Percentiles rank a stretch among this genome's conserved stretches.
Conservation (phyloP, 768 basidiomycete species). For the Trametes cingulata region DNA sequence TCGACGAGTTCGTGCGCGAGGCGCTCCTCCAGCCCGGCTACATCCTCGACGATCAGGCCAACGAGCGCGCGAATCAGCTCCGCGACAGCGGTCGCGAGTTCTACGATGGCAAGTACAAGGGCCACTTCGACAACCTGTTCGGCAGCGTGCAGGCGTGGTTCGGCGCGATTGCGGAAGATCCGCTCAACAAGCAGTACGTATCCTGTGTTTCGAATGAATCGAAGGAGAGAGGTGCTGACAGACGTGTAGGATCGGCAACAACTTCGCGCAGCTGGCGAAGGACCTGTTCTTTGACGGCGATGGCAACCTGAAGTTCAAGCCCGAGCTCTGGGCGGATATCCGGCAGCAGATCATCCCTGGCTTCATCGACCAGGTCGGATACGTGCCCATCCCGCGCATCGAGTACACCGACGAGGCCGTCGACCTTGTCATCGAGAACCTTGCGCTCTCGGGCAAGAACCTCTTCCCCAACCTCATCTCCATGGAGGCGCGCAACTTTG, state of each 20-base stretch:
- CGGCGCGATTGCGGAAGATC: slow-evolving; percentile 80
- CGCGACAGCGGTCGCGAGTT: slow-evolving; percentile 73
- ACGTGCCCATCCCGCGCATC: slow-evolving; percentile 89
- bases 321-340: slow-evolving; percentile 86
- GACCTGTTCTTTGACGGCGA: slow-evolving; percentile 80
- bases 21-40: slow-evolving; percentile 81
- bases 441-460: slow-evolving; percentile 85
- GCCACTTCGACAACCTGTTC: slow-evolving; percentile 81
- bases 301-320: slow-evolving; percentile 80
- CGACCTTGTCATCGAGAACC: slow-evolving; percentile 92
- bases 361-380: slow-evolving; percentile 78
- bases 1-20: slow-evolving; percentile 66
- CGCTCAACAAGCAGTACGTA: slow-evolving; percentile 59
- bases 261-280: slow-evolving; percentile 76
- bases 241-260: slow-evolving; percentile 67
- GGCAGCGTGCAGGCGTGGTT: slow-evolving; percentile 74
- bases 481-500: slow-evolving; percentile 75
- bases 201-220: too few species aligned
- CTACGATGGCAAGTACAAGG: slow-evolving; percentile 73
- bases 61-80: slow-evolving; percentile 59
- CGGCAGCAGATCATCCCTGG: slow-evolving; percentile 78
- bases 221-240: too few species aligned
- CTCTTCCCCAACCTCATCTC: slow-evolving; percentile 80
- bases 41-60: slow-evolving; percentile 75
- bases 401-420: slow-evolving; percentile 88